Conservation (phyloP, 768 basidiomycete species). For the Boletus fagicola region DNA sequence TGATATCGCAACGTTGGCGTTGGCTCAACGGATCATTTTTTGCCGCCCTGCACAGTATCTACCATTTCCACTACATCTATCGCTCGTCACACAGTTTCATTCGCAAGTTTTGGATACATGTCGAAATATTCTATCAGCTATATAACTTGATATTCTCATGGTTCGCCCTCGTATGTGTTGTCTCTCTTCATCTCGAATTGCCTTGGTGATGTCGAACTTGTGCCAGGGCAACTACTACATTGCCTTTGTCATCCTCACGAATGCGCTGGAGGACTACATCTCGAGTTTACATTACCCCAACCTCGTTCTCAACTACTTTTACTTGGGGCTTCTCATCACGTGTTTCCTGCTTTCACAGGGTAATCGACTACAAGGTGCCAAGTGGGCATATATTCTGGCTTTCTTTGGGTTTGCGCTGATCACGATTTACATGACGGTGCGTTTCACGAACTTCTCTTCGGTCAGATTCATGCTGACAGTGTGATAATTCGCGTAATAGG, state of each 20-base stretch:
- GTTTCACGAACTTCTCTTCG: conserved; percentile 21
- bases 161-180: conserved; percentile 68
- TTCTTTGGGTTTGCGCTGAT: conserved; percentile 87
- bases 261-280: conserved; percentile 65
- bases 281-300: conserved; percentile 71
- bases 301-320: conserved; percentile 78
- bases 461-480: conserved; percentile 2
- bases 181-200: background rate
- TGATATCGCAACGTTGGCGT: conserved; percentile 91
- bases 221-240: conserved; percentile 86
- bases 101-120: conserved; percentile 91
- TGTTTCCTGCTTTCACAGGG: conserved; percentile 89
- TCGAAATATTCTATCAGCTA: conserved; percentile 88
- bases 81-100: conserved; percentile 79
- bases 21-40: conserved; percentile 99
- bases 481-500: conserved; percentile 37
- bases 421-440: conserved; percentile 94
- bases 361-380: conserved; percentile 88
- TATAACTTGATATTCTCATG: conserved; percentile 93
- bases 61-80: conserved; percentile 96
- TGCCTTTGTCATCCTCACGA: conserved; percentile 75
- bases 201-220: background rate
- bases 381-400: conserved; percentile 81
- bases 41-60: conserved; percentile 86
- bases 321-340: conserved; percentile 81